Conservation (phyloP, 441 rosid species). For the Croton setiger region DNA sequence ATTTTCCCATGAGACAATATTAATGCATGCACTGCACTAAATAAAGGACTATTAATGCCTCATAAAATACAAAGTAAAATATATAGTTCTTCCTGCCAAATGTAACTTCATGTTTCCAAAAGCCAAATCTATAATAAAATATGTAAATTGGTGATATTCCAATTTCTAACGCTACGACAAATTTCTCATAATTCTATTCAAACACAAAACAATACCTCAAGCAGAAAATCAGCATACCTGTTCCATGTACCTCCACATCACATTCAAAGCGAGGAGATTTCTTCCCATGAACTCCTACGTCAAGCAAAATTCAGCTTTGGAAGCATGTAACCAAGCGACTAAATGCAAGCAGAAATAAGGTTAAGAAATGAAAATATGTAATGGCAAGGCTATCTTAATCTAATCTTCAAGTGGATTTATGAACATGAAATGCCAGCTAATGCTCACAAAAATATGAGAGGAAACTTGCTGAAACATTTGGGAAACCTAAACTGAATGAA, state of each 20-base stretch:
- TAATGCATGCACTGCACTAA: too few relatives aligned
- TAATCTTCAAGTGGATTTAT: not conserved
- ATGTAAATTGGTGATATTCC: not conserved
- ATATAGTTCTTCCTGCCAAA: not conserved
- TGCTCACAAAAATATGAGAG: not conserved
- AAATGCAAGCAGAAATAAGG: not conserved
- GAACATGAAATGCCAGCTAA: not conserved
- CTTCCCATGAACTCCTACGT: conserved; percentile 94
- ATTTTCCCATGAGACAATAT: not conserved
- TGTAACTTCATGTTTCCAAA: not conserved
- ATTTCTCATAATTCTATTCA: not conserved
- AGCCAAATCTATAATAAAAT: not conserved
- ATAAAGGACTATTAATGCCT: not conserved
- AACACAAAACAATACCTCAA: not conserved
- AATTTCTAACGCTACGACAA: not conserved
- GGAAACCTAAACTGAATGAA: not conserved
- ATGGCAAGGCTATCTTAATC: not conserved
- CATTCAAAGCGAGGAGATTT: conserved; percentile 91
- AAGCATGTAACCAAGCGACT: not conserved
- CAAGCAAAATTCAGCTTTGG: conserved; percentile 1
- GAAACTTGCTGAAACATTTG: not conserved
- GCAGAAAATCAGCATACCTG: conserved; percentile 49
- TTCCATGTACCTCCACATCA: conserved; percentile 98
- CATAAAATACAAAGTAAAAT: too few relatives aligned
- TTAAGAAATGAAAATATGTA: not conserved